Percentiles rank a stretch among this genome's conserved stretches.
These are phyloP conservation scores for Crithidia sp. DNA, from an alignment of 208 protist genomes.

Conservation along the genomic window DNA sequence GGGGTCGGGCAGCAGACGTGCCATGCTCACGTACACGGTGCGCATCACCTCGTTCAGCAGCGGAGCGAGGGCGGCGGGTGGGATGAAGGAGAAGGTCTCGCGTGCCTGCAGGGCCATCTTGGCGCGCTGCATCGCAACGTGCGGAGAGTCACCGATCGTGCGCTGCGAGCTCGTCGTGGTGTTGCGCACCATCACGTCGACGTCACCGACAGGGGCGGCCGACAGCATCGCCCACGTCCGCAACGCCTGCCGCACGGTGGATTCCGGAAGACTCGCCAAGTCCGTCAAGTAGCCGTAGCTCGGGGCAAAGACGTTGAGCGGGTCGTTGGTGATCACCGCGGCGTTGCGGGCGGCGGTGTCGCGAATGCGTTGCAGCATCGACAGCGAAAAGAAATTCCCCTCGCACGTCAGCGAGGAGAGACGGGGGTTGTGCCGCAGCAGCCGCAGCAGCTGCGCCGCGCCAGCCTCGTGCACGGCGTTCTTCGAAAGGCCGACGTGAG, in stretches of 20 bases:
- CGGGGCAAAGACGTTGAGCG: constrained; percentile 66
- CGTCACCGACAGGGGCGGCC: constrained; percentile 56
- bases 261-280: constrained; percentile 49
- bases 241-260: constrained; percentile 60
- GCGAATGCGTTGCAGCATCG: constrained; percentile 50
- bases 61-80: constrained; percentile 64
- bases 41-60: constrained; percentile 84
- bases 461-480: constrained; percentile 83
- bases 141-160: constrained; percentile 40
- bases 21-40: constrained; percentile 71
- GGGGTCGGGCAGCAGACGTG: constrained; percentile 56
- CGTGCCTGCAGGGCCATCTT: constrained; percentile 39
- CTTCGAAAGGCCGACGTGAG: constrained; percentile 43
- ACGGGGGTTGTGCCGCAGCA: constrained; percentile 67
- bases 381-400: constrained; percentile 61
- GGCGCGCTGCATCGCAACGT: constrained; percentile 33
- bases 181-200: constrained; percentile 72
- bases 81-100: constrained; percentile 52
- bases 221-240: constrained; percentile 83
- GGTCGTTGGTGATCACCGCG: constrained; percentile 48
- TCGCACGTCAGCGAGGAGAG: constrained; percentile 47
- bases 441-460: constrained; percentile 72
- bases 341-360: constrained; percentile 40
- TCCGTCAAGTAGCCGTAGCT: constrained; percentile 62
- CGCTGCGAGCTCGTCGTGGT: constrained; percentile 57